These are phyloP conservation scores for Candida labiduridarum DNA, from an alignment of 1,139 yeast genomes.

Conservation along the genomic window DNA sequence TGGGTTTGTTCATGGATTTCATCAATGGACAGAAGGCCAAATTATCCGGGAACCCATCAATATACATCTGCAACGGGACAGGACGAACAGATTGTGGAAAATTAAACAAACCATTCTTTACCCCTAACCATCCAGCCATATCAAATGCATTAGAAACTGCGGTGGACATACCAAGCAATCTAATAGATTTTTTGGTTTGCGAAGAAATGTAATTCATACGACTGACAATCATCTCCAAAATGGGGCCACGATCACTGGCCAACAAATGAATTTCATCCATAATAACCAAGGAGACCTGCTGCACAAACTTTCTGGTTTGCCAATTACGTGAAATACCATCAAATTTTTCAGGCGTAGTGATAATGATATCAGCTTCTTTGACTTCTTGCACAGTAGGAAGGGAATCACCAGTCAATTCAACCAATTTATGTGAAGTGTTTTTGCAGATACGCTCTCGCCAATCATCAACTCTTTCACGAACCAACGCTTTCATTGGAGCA, in stretches of 20 bases:
- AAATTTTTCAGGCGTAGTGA: conserved; percentile 97
- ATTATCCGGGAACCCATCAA: conserved; percentile 96
- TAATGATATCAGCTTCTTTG: conserved; percentile 86
- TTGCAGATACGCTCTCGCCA: conserved; percentile 78
- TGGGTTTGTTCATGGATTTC: conserved; percentile 98
- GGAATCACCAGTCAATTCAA: conserved; percentile 96
- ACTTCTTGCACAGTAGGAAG: conserved; percentile 87
- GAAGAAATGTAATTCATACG: conserved; percentile 92
- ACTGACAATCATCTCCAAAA: conserved; percentile 96
- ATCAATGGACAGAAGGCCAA: conserved; percentile 92
- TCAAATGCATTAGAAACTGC: conserved; percentile 98
- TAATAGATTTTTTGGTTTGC: conserved; percentile 71
- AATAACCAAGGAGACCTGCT: conserved; percentile 84
- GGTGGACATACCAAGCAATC: conserved; percentile 92
- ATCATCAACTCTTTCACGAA: conserved; percentile 93
- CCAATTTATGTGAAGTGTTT: conserved; percentile 66
- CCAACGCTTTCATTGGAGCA: conserved; percentile 99
- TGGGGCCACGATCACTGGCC: conserved; percentile 98
- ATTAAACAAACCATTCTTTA: conserved; percentile 84
- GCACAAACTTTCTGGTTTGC: conserved; percentile 94
- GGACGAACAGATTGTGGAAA: conserved; percentile 97
- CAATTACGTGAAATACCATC: conserved; percentile 99
- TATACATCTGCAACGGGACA: conserved; percentile 95
- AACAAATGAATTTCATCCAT: conserved; percentile 98
- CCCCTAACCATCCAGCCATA: conserved; percentile 98